phyloP scores from a whole-genome alignment of 345 rosid species.

The Cardamine resedifolia region DNA sequence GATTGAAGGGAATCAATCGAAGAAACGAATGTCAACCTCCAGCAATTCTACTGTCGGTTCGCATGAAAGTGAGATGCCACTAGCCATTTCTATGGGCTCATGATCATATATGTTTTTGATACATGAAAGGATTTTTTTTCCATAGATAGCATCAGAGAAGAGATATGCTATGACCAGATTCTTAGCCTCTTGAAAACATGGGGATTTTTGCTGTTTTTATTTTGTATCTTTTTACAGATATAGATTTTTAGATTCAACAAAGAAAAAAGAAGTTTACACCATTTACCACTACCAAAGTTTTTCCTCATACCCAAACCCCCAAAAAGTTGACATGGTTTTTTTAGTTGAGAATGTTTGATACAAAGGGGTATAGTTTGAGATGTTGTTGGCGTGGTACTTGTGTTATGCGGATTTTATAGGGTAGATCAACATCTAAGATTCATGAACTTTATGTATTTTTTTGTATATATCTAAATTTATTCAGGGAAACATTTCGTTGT shows the following conservation, averaged over 20 bases:
- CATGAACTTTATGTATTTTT: background rate
- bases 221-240: slow-evolving; percentile 32
- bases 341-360: slow-evolving; percentile 16
- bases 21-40: slow-evolving; percentile 39
- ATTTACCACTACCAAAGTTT: slow-evolving; percentile 4
- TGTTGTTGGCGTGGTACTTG: background rate
- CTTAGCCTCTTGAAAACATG: slow-evolving; percentile 20
- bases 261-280: slow-evolving; percentile 3
- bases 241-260: slow-evolving; percentile 36
- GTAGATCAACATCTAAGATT: slow-evolving; percentile 27
- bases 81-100: slow-evolving; percentile 42
- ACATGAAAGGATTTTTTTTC: slow-evolving; percentile 2
- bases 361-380: slow-evolving; percentile 13
- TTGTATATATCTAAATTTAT: slow-evolving; percentile 28
- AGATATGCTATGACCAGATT: slow-evolving; percentile 19
- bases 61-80: slow-evolving; percentile 45
- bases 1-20: slow-evolving; percentile 31
- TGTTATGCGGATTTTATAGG: slow-evolving; percentile 13
- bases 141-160: slow-evolving; percentile 15
- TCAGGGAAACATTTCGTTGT: no score
- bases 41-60: slow-evolving; percentile 34
- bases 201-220: slow-evolving; percentile 1
- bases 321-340: background rate
- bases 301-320: slow-evolving; percentile 9
- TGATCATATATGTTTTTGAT: slow-evolving; percentile 19